phyloP scores from a whole-genome alignment of 805 yeast genomes.

The Myxozyma melibiosi region DNA sequence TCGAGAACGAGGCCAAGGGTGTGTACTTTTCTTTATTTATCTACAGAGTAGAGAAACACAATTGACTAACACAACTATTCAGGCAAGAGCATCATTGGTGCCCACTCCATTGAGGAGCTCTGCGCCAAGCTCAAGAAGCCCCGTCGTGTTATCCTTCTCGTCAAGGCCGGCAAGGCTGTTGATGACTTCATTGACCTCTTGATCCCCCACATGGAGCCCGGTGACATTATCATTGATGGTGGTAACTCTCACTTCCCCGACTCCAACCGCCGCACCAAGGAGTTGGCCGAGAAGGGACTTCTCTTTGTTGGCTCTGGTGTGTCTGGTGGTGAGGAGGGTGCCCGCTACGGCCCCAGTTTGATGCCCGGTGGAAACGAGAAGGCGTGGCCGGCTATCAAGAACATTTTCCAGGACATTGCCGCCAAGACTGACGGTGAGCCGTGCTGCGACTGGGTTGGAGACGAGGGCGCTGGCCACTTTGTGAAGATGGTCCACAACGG shows the following conservation, averaged over 20 bases:
- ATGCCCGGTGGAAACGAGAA: slow-evolving; percentile 99
- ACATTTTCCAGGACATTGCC: slow-evolving; percentile 91
- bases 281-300: slow-evolving; percentile 83
- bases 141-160: slow-evolving; percentile 90
- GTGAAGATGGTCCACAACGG: slow-evolving; percentile 99
- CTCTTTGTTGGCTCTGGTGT: slow-evolving; percentile 98
- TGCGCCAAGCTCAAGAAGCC: slow-evolving; percentile 91
- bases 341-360: slow-evolving; percentile 97
- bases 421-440: slow-evolving; percentile 99
- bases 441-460: slow-evolving; percentile 99
- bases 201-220: slow-evolving; percentile 88
- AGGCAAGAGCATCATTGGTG: slow-evolving; percentile 86
- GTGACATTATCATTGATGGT: slow-evolving; percentile 98
- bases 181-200: slow-evolving; percentile 87
- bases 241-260: slow-evolving; percentile 99
- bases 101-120: slow-evolving; percentile 87
- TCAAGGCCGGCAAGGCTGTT: slow-evolving; percentile 96
- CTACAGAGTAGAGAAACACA: background rate
- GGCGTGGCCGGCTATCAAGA: slow-evolving; percentile 99
- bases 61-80: background rate
- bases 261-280: slow-evolving; percentile 93
- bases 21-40: background rate
- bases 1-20: slow-evolving; percentile 95
- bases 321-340: slow-evolving; percentile 99
- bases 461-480: slow-evolving; percentile 98